Evolutionary conservation across 805 yeast genomes (phyloP).

Genomic region (Lipomyces sp.): DNA sequence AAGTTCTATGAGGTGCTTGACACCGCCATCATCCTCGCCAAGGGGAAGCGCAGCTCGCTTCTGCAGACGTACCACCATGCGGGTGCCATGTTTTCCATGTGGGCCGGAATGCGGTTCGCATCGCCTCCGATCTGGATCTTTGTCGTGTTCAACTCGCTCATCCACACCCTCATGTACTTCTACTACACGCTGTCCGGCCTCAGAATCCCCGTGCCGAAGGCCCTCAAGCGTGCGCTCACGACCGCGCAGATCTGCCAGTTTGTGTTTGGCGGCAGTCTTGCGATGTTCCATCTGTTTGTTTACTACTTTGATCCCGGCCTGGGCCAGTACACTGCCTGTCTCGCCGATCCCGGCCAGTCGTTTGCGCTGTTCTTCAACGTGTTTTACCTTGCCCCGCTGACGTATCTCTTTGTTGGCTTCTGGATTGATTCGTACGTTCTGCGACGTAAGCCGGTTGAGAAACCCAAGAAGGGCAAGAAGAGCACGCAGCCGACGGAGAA

Average conservation of each 20-base stretch:
- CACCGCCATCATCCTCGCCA: slow-evolving; percentile 61
- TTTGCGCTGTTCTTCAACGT: slow-evolving; percentile 62
- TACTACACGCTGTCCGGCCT: slow-evolving; percentile 62
- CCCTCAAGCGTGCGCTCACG: slow-evolving; percentile 58
- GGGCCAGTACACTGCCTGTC: slow-evolving; percentile 48
- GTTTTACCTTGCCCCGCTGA: slow-evolving; percentile 55
- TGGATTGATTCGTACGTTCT: slow-evolving; percentile 26
- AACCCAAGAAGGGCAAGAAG: neutral
- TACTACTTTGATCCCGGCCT: slow-evolving; percentile 52
- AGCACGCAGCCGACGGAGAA: neutral
- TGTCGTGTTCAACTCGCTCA: slow-evolving; percentile 74
- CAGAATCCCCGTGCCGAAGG: slow-evolving; percentile 54
- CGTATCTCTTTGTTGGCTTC: slow-evolving; percentile 24
- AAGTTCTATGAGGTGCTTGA: slow-evolving; percentile 71
- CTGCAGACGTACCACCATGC: slow-evolving; percentile 75
- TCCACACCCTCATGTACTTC: slow-evolving; percentile 70
- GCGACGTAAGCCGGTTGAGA: slow-evolving; percentile 9
- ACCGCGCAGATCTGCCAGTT: slow-evolving; percentile 68
- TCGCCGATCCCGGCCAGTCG: slow-evolving; percentile 57
- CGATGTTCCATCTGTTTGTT: slow-evolving; percentile 61
- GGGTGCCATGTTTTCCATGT: slow-evolving; percentile 78
- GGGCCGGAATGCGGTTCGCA: slow-evolving; percentile 68
- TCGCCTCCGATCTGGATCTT: slow-evolving; percentile 80
- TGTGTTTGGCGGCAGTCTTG: slow-evolving; percentile 63
- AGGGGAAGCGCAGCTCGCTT: slow-evolving; percentile 63